Evolutionary conservation across 2,329 filamentous ascomycete species (phyloP), one percentile per base, ranked within the genome.

Genomic region (Botrytis byssoidea): DNA sequence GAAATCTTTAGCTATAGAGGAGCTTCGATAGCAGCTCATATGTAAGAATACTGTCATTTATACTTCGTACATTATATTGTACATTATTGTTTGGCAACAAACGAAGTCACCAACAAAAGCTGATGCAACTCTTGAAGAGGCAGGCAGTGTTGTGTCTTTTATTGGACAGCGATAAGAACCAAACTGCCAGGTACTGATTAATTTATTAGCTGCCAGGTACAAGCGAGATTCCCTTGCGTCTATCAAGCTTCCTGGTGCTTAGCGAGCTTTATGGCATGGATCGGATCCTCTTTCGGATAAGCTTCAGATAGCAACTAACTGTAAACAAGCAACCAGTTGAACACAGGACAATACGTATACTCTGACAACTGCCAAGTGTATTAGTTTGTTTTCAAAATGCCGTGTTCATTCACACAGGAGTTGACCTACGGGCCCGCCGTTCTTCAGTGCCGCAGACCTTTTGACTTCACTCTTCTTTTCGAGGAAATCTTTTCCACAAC

Each of bases 391-490:
- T 9, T 60, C 29, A 32, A 29, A 60, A 60, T 35, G 57, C 1
- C 57, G 32, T 60, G 57, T 60, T 35, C 32, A 60, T 60, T 60
- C 18, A 60, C 4, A 37, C 16, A 35, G 32, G 57, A 60, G 29
- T 60, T 32, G 32, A 20, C 57, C 35, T 60, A 32, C 32, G 32
- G 57, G 7, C 29, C 57, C 29, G 32, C 18, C 57, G 57, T 37
- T 35, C 57, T 60, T 35, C 57, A 60, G 57, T 35, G 57, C 35
- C 57, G 57, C 57, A 60, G 72, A 25, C 42, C 70, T 22, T 79
- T 79, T 74, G 79, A 79, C 55, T 79, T 79, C 70, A 78, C 76
- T n/a, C 72, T 75, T 9, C 63, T 75, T 20, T 78, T 78, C 40
- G 75, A 80, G 65, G 73, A 77, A 60, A 71, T 73, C 5, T 69